These are phyloP conservation scores for Backusella tarrabulga DNA, from an alignment of 192 early-diverging fungal species.

Conservation along the genomic window DNA sequence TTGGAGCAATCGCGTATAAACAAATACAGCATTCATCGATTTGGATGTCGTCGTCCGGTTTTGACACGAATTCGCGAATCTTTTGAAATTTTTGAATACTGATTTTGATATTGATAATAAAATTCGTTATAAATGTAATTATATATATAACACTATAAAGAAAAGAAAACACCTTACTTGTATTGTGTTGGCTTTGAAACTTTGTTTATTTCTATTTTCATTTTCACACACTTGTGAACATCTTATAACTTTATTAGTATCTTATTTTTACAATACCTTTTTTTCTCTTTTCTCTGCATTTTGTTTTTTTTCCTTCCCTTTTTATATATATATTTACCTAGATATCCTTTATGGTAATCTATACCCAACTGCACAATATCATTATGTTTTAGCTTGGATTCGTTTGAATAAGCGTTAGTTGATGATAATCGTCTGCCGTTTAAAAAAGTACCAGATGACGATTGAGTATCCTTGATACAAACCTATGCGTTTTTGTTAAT, in stretches of 20 bases:
- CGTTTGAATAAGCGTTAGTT: slow-evolving; percentile 77
- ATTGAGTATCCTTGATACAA: slow-evolving; percentile 91
- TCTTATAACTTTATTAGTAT: background rate
- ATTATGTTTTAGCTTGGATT: slow-evolving; percentile 79
- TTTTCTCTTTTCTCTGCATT: background rate
- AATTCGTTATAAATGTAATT: background rate
- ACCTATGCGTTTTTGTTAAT: slow-evolving; percentile 50
- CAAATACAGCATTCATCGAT: slow-evolving; percentile 80
- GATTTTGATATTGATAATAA: slow-evolving; percentile 34
- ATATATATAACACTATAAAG: background rate
- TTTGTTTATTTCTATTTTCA: slow-evolving; percentile 69
- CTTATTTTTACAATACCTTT: background rate
- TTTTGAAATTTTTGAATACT: background rate
- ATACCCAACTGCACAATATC: slow-evolving; percentile 96
- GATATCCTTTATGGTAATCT: slow-evolving; percentile 90
- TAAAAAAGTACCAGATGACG: slow-evolving; percentile 97
- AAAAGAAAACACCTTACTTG: background rate
- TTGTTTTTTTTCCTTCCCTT: background rate
- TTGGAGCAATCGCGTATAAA: slow-evolving; percentile 70
- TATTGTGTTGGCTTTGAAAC: background rate
- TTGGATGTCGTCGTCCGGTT: background rate
- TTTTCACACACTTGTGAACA: slow-evolving; percentile 93
- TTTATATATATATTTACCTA: slow-evolving; percentile 48
- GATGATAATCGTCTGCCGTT: slow-evolving; percentile 90
- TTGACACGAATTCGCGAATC: background rate